Conservation (phyloP, 148 eudicot genomes). For the Dianthus caryophyllus region DNA sequence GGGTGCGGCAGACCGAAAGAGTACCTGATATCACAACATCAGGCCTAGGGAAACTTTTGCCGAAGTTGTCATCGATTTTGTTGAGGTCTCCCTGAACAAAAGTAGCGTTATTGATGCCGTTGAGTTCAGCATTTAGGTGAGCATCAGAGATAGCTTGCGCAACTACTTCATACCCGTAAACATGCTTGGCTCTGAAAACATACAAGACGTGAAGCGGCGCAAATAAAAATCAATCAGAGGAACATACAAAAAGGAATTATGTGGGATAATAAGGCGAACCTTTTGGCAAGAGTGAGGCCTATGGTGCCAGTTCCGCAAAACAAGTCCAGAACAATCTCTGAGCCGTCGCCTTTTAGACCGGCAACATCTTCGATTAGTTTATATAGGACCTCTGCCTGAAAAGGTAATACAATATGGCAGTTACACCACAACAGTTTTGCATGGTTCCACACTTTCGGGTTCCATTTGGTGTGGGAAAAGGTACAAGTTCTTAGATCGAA, state of each 20-base stretch:
- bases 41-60: slow-evolving; percentile 72
- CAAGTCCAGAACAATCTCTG: slow-evolving; percentile 85
- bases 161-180: slow-evolving; percentile 94
- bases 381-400: slow-evolving; percentile 92
- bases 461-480: too few relatives aligned
- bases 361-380: slow-evolving; percentile 80
- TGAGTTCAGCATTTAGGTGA: slow-evolving; percentile 62
- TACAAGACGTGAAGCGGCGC: background rate
- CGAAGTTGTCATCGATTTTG: slow-evolving; percentile 76
- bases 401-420: background rate
- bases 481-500: too few relatives aligned
- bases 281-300: slow-evolving; percentile 87
- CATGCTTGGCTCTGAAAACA: slow-evolving; percentile 61
- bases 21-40: slow-evolving; percentile 89
- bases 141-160: slow-evolving; percentile 90
- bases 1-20: slow-evolving; percentile 1
- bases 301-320: slow-evolving; percentile 99
- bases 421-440: background rate
- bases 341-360: slow-evolving; percentile 82
- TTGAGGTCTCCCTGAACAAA: slow-evolving; percentile 93
- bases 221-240: slow-evolving; percentile 5
- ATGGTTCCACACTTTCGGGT: too few relatives aligned
- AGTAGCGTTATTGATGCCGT: slow-evolving; percentile 74
- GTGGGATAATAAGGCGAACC: slow-evolving; percentile 29
- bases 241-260: background rate